phyloP scores from a whole-genome alignment of 352 stramenopile species.

The Phytophthora sojae region DNA sequence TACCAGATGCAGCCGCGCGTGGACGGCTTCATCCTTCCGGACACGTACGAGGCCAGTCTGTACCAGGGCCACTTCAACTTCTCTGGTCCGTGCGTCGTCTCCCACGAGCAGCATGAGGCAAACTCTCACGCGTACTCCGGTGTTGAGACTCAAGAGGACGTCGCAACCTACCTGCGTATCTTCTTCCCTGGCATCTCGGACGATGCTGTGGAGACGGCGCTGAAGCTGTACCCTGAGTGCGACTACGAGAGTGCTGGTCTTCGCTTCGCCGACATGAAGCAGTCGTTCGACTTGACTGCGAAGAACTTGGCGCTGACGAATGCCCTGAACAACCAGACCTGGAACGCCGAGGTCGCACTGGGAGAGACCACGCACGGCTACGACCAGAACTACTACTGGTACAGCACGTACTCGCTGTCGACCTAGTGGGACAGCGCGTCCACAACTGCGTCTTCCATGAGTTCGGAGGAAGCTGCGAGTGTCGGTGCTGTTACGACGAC shows the following conservation, averaged over 20 bases:
- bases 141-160: slow-evolving; percentile 23
- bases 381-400: slow-evolving; percentile 40
- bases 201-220: slow-evolving; percentile 23
- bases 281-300: slow-evolving; percentile 31
- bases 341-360: slow-evolving; percentile 33
- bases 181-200: slow-evolving; percentile 36
- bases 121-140: slow-evolving; percentile 24
- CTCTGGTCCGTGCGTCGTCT: slow-evolving; percentile 35
- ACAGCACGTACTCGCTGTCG: slow-evolving; percentile 30
- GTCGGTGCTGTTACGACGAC: slow-evolving; percentile 5
- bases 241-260: slow-evolving; percentile 36
- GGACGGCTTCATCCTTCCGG: slow-evolving; percentile 24
- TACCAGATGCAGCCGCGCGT: slow-evolving; percentile 27
- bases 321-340: slow-evolving; percentile 36
- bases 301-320: slow-evolving; percentile 33
- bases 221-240: slow-evolving; percentile 30
- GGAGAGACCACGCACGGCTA: slow-evolving; percentile 19
- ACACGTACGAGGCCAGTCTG: slow-evolving; percentile 38
- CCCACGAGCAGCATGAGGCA: slow-evolving; percentile 32
- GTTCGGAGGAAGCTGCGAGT: background rate
- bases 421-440: slow-evolving; percentile 13
- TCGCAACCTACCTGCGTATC: slow-evolving; percentile 32
- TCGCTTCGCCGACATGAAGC: slow-evolving; percentile 37
- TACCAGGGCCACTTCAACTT: slow-evolving; percentile 47
- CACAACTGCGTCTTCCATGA: background rate